Evolutionary conservation across 2,329 filamentous ascomycete genomes (phyloP).

Genomic region (Pseudogymnoascus sp.): DNA sequence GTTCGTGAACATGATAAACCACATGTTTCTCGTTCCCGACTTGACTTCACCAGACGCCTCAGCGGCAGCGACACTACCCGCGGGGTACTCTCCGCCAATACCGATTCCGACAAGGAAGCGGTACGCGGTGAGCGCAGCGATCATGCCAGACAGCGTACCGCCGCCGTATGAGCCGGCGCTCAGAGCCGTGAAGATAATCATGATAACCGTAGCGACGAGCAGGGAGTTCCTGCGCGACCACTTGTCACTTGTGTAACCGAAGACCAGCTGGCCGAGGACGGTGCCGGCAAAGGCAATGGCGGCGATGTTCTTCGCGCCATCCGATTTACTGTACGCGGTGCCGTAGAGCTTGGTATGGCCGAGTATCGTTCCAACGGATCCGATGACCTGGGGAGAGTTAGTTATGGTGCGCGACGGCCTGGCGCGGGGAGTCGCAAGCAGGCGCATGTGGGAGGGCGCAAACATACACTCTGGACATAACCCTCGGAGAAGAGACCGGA

Average conservation of each 20-base stretch:
- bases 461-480: conserved; percentile 73
- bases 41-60: conserved; percentile 81
- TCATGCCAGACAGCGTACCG: conserved; percentile 61
- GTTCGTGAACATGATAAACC: conserved; percentile 89
- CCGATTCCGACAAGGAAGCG: conserved; percentile 74
- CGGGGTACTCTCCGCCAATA: conserved; percentile 77
- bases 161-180: conserved; percentile 69
- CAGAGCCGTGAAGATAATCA: conserved; percentile 78
- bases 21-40: conserved; percentile 71
- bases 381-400: conserved; percentile 57
- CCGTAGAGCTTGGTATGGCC: conserved; percentile 51
- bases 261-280: conserved; percentile 71
- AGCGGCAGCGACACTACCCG: conserved; percentile 74
- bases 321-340: conserved; percentile 57
- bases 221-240: conserved; percentile 80
- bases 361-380: conserved; percentile 75
- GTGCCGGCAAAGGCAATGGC: conserved; percentile 83
- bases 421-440: background rate
- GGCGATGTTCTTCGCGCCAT: conserved; percentile 65
- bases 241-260: conserved; percentile 74
- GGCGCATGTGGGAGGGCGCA: background rate
- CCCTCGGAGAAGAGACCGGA: conserved; percentile 87
- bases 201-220: conserved; percentile 70
- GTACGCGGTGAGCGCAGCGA: conserved; percentile 73
- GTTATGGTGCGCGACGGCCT: background rate